Percentiles rank a stretch among this genome's conserved stretches.
Evolutionary conservation across 495 filamentous ascomycete species (phyloP).

Genomic region (Aspergillus affinis): DNA sequence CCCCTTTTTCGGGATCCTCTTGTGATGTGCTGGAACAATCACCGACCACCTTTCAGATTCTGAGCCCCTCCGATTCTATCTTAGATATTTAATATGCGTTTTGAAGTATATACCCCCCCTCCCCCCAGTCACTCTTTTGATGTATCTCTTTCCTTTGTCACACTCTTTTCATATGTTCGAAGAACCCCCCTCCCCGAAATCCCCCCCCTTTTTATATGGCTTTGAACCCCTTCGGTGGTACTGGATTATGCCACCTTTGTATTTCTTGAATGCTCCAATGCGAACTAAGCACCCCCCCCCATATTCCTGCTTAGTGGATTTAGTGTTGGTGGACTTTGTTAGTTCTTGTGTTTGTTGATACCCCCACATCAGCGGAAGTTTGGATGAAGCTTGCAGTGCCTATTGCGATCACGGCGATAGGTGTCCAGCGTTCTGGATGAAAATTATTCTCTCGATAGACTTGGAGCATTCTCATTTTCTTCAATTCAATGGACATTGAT

Average conservation of each 20-base stretch:
- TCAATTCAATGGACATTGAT: conserved; percentile 22
- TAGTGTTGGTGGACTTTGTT: conserved; percentile 20
- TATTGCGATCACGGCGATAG: neutral
- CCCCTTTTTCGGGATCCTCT: conserved; percentile 8
- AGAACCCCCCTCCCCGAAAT: neutral
- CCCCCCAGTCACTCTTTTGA: conserved; percentile 32
- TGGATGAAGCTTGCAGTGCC: conserved; percentile 17
- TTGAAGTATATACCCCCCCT: conserved; percentile 26
- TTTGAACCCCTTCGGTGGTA: conserved; percentile 11
- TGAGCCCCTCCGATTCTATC: conserved; percentile 3
- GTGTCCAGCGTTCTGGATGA: neutral
- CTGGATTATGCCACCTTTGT: conserved; percentile 15
- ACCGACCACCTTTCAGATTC: conserved; percentile 3
- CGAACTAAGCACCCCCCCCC: neutral
- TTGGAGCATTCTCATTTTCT: conserved; percentile 16
- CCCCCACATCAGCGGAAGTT: conserved; percentile 39
- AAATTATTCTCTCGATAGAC: conserved; percentile 17
- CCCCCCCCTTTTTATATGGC: conserved; percentile 3
- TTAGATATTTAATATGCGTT: conserved; percentile 13
- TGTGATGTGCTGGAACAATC: conserved; percentile 3
- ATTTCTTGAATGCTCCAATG: conserved; percentile 8
- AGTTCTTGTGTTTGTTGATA: conserved; percentile 41
- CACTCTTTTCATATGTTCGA: conserved; percentile 2
- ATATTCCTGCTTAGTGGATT: conserved; percentile 8
- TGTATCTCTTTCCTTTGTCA: conserved; percentile 30